Evolutionary conservation across 2,329 filamentous ascomycete species (phyloP), one percentile per base, ranked within the genome.

Genomic region (Aschersonia sp.): DNA sequence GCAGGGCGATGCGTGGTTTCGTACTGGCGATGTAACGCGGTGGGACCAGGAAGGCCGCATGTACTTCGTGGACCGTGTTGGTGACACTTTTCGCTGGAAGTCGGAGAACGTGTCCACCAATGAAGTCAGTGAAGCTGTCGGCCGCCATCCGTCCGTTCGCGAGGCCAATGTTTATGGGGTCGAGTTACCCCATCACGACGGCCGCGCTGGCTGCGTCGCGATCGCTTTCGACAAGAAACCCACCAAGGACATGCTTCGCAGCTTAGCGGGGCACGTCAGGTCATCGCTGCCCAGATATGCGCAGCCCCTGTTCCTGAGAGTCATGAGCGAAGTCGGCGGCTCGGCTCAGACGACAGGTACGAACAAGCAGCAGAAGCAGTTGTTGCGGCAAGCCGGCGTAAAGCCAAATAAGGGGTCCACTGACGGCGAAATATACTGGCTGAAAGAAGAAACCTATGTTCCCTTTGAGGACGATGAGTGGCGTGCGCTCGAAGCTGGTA

Each of bases 151-250:
- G 0, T 68, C 70, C 1, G 71, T 94, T 11, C 68, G 74, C 33
- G 87, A 94, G 66, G 83, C 85, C 33, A 94, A 94, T 56, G 87
- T 94, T 31, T 94, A 94, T 57, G 87, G 87, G 39, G 85, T 94
- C 2, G 63, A 78, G 42, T 65, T 94, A 6, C 87, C 87, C 0
- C 73, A 85, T 53, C 86, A 94, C 58, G 87, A 94, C 57, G 87
- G 87, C 14, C 75, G 87, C 30, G 87, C 86, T 0, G 88, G 88
- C 2, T 94, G 88, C 56, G 87, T 81, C 0, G 83, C 85, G 6
- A 64, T 94, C 1, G 66, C 75, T 12, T 67, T 87, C 6, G 63
- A 78, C 10, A 66, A 69, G n/a, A 67, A 61, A n/a, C 64, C 69
- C 2, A 65, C 60, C 4, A 59, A 67, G 1, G 62, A 68, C 7